Evolutionary conservation across 495 filamentous ascomycete genomes (phyloP), one percentile per base, ranked within the genome.

Genomic region (Neurospora sp.): DNA sequence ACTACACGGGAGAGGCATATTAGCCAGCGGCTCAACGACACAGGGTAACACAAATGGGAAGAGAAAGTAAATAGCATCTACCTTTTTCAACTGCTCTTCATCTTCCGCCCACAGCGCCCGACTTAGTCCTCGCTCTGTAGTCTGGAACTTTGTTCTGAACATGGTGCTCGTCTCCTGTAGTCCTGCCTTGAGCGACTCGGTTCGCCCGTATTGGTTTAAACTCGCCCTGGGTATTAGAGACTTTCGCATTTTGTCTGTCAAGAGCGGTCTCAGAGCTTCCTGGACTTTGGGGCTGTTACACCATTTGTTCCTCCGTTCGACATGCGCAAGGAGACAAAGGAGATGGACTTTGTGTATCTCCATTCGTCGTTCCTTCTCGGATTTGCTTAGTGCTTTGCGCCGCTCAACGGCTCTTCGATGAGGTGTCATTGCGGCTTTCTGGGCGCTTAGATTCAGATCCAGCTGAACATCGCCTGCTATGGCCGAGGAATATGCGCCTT

Each of bases 291-390:
- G 74, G 79, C 96, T 89, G 79, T 97, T 97, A 78, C 94, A 98
- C 95, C 95, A 98, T 70, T 84, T 80, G 78, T 97, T 98, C 48
- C 94, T 88, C 35, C 87, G 81, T 74, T 90, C 86, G 22, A 91
- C 88, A 80, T 98, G 93, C 5, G 85, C 85, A 40, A 98, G 79
- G 1, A 98, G 84, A 76, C 93, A 96, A 40, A 97, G 84, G 3
- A 98, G 68, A 83, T 99, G 94, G 75, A 88, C 83, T 81, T 97
- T 97, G 78, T 99, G 96, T 40, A 93, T 83, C 73, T 96, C 88
- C 37, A 96, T 79, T 46, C 94, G 87, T 12, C 88, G 80, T 68
- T 86, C 88, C 75, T 87, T 94, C 77, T 97, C 95, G 9, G 86
- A 87, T 27, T 85, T 88, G 39, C 87, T 90, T 61, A 94, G 83